Evolutionary conservation across 2,329 filamentous ascomycete genomes (phyloP).

Genomic region (Massarina eburnea): DNA sequence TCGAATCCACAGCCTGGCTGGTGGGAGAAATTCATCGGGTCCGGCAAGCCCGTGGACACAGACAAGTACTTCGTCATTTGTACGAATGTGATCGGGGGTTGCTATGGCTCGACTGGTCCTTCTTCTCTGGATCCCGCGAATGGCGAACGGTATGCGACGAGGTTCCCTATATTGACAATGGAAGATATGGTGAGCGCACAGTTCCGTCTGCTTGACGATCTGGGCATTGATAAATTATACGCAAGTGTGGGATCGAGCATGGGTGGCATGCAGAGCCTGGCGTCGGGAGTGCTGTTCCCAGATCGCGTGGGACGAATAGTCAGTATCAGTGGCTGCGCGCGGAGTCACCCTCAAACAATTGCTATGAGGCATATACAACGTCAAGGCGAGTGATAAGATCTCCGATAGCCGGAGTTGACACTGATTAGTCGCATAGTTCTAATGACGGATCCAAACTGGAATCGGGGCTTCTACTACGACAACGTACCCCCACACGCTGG

Average conservation of each 20-base stretch:
- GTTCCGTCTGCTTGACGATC: slow-evolving; percentile 79
- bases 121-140: slow-evolving; percentile 85
- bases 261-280: slow-evolving; percentile 97
- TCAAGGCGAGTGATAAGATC: slow-evolving; percentile 55
- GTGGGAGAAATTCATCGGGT: slow-evolving; percentile 99
- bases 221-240: slow-evolving; percentile 78
- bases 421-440: slow-evolving; percentile 59
- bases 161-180: slow-evolving; percentile 93
- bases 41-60: slow-evolving; percentile 81
- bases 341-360: slow-evolving; percentile 96
- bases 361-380: slow-evolving; percentile 98
- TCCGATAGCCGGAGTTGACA: background rate
- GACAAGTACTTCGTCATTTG: slow-evolving; percentile 91
- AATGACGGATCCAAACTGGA: slow-evolving; percentile 99
- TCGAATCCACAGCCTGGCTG: slow-evolving; percentile 86
- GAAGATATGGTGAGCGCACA: slow-evolving; percentile 98
- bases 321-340: slow-evolving; percentile 88
- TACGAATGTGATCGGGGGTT: slow-evolving; percentile 94
- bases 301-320: slow-evolving; percentile 79
- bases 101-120: slow-evolving; percentile 93
- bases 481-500: slow-evolving; percentile 86
- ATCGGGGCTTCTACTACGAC: slow-evolving; percentile 84
- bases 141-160: slow-evolving; percentile 84
- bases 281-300: slow-evolving; percentile 80
- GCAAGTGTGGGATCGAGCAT: slow-evolving; percentile 95